Evolutionary conservation across 2,329 filamentous ascomycete species (phyloP).

Genomic region (Fusarium napiforme): DNA sequence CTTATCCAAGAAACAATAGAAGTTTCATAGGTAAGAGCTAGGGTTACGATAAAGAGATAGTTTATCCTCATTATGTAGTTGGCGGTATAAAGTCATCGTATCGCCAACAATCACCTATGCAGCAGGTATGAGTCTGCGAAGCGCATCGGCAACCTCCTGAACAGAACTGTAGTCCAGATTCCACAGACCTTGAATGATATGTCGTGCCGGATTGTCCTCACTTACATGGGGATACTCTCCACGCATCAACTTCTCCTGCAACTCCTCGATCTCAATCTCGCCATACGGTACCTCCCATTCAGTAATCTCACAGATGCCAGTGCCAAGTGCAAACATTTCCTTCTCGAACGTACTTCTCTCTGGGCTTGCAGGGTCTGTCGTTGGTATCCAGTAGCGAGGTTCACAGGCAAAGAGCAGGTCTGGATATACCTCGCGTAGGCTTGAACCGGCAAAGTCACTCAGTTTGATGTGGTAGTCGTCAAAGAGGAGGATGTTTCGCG

Average conservation of each 20-base stretch:
- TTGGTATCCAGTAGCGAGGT: not conserved
- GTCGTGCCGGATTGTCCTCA: not conserved
- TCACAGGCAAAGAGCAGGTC: not conserved
- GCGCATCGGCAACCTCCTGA: not conserved
- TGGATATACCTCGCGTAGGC: not conserved
- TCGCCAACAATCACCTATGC: too few species aligned
- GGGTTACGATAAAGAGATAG: too few species aligned
- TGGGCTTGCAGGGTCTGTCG: rapidly evolving
- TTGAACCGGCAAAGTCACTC: rapidly evolving
- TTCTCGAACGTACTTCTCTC: not conserved
- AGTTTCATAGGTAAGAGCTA: too few species aligned
- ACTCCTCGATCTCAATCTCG: not conserved
- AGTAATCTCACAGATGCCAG: not conserved
- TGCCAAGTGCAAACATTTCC: not conserved
- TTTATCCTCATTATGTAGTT: too few species aligned
- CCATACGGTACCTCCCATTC: not conserved
- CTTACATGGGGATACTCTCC: not conserved
- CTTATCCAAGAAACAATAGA: too few species aligned
- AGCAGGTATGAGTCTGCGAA: too few species aligned
- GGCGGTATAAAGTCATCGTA: too few species aligned
- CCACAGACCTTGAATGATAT: not conserved
- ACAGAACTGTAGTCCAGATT: not conserved
- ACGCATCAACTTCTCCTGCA: not conserved
- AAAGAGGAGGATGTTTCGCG: not conserved
- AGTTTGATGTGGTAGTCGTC: not conserved